Percentiles rank a stretch among this genome's conserved stretches.
Conservation (phyloP, 768 basidiomycete genomes). For the Mycena floridula region DNA sequence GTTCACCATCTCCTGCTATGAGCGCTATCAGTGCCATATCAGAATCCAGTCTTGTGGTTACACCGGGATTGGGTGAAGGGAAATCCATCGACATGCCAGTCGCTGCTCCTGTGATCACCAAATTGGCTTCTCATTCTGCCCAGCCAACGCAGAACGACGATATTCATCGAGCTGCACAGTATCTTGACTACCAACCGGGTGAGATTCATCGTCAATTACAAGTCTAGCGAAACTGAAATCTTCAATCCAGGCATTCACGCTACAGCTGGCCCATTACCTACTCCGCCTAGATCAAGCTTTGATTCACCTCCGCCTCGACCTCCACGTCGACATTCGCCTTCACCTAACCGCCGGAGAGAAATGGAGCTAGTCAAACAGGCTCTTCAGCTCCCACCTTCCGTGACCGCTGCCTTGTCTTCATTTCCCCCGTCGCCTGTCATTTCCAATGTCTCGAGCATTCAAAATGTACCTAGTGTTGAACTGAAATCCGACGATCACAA, state of each 20-base stretch:
- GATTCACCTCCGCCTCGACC: conserved; percentile 49
- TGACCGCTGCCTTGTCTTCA: conserved; percentile 36
- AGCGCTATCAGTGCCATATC: too few relatives aligned
- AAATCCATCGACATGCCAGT: conserved; percentile 57
- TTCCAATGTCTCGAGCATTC: neutral
- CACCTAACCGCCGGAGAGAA: conserved; percentile 39
- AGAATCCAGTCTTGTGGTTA: conserved; percentile 40
- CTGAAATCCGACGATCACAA: neutral
- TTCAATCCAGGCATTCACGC: conserved; percentile 46
- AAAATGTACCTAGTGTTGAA: neutral
- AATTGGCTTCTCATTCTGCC: conserved; percentile 28
- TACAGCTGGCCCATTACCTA: conserved; percentile 68
- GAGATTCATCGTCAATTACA: conserved; percentile 9
- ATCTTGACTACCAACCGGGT: conserved; percentile 61
- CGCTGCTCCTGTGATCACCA: conserved; percentile 56
- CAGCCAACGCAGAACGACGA: conserved; percentile 23
- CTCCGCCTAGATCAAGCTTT: conserved; percentile 56
- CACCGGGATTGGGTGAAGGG: conserved; percentile 56
- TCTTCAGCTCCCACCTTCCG: conserved; percentile 52
- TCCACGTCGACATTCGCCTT: conserved; percentile 58
- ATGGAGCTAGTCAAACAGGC: conserved; percentile 54
- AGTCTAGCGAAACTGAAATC: conserved; percentile 1
- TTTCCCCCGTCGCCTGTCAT: conserved; percentile 1
- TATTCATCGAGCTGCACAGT: too few relatives aligned
- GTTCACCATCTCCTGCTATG: conserved; percentile 22